These are phyloP conservation scores for Arachis monticola DNA, from an alignment of 331 rosid genomes.

Conservation along the genomic window DNA sequence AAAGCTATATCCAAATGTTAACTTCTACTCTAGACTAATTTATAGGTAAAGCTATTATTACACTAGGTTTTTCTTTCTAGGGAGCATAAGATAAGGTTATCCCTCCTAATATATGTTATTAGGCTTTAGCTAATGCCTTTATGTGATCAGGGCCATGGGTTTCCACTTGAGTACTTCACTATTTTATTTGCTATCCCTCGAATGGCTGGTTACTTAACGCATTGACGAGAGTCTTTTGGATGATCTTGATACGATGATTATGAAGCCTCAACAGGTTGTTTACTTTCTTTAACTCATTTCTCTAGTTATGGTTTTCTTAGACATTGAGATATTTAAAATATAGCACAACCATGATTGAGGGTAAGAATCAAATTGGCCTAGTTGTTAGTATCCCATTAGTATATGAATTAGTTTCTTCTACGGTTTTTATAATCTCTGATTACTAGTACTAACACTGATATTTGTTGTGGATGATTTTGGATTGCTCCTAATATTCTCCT, in stretches of 20 bases:
- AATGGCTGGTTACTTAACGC: constrained; percentile 96
- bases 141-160: constrained; percentile 84
- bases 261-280: constrained; percentile 94
- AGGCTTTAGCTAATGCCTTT: constrained; percentile 26
- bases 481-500: background rate
- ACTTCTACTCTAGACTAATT: too few species aligned
- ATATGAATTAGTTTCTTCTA: too few species aligned
- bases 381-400: too few species aligned
- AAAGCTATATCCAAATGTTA: too few species aligned
- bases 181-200: constrained; percentile 94
- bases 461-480: background rate
- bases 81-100: too few species aligned
- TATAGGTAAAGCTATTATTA: too few species aligned
- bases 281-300: constrained; percentile 16
- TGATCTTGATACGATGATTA: constrained; percentile 91
- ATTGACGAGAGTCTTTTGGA: constrained; percentile 95
- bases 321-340: background rate
- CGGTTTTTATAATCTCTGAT: background rate
- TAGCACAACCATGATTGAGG: constrained; percentile 2
- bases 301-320: constrained; percentile 14
- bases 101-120: background rate
- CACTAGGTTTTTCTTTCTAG: too few species aligned
- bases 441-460: too few species aligned
- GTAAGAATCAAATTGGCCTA: too few species aligned
- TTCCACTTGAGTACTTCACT: constrained; percentile 89